Base-by-base conservation (phyloP, 2,329 filamentous ascomycete genomes). In the Didymellaceae sp. region DNA sequence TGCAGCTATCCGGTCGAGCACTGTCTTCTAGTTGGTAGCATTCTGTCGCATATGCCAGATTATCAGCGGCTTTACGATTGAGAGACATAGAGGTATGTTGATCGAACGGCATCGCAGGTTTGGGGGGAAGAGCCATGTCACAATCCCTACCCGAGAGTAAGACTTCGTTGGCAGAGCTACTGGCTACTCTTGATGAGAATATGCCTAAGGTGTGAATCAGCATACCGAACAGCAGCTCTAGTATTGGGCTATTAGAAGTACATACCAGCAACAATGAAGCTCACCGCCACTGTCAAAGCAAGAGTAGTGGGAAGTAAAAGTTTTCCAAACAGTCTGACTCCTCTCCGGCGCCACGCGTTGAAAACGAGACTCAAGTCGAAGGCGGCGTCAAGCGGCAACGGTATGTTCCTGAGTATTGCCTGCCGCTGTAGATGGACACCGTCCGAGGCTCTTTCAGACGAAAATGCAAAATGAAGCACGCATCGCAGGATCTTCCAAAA, bases 121-220 rank as follows among this genome's bases (percentile, higher is more conserved):
- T 20, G 4, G 7, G 11, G 2, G 34, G 44, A 25, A 47, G 30
- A 13, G 40, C 35, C 2, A 21, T 13, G 17, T 32, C 10, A 7
- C 70, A 74, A 10, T 61, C 45, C 1, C 55, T 50, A 9, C 69
- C 65, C 11, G 37, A 31, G 3, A 74, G 53, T 1, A 75, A 54
- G 1, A 67, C 62, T 38, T 73, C 63, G 21, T 71, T 66, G 1
- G 68, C 67, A 1, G 61, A 55, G 11, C 57, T 49, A 11, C 65
- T 66, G 2, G 67, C 63, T 26, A 74, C 59, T 11, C 62, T 61
- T 0, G 70, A 71, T 1, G 71, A 72, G 41, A 73, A 68, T 5
- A 73, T 57, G 41, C 67, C 63, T 24, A 14, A 8, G 16, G 6
- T 8, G 11, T 28, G 26, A 5, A 13, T 28, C 26, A 28, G 26